These are phyloP conservation scores for Besnoitia besnoiti DNA, from an alignment of 169 alveolate species.

Conservation along the genomic window DNA sequence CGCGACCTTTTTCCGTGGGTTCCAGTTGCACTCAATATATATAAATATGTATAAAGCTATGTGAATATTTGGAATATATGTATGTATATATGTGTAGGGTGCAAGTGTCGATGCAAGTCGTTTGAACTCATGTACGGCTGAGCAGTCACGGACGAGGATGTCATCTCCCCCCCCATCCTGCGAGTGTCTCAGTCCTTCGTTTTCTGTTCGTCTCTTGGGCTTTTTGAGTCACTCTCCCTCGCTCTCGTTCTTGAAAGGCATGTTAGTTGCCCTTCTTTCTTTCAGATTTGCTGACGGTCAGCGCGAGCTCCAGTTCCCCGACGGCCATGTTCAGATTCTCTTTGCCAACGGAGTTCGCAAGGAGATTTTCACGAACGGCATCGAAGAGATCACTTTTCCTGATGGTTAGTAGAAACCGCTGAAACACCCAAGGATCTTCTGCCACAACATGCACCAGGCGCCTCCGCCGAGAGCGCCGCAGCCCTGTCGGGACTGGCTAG, in stretches of 20 bases:
- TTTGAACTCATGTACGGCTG: too few relatives aligned
- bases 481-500: too few relatives aligned
- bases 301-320: conserved; percentile 5
- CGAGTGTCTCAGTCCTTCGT: not conserved
- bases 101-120: not conserved
- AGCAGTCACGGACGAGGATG: too few relatives aligned
- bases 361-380: not conserved
- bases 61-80: not conserved
- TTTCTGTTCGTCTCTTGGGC: not conserved
- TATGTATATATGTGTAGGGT: not conserved
- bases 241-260: not conserved
- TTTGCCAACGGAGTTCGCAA: not conserved
- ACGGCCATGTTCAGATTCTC: not conserved
- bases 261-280: not conserved
- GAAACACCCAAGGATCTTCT: not conserved
- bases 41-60: not conserved
- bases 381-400: conserved; percentile 11
- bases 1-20: not conserved
- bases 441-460: too few relatives aligned
- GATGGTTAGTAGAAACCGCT: not conserved
- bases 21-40: not conserved
- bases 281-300: conserved; percentile 10
- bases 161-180: too few relatives aligned
- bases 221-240: not conserved
- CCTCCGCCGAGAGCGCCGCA: too few relatives aligned